Percentiles rank a stretch among this genome's conserved stretches.
Evolutionary conservation across 2,329 filamentous ascomycete species (phyloP).

Genomic region (Alternaria sp.): DNA sequence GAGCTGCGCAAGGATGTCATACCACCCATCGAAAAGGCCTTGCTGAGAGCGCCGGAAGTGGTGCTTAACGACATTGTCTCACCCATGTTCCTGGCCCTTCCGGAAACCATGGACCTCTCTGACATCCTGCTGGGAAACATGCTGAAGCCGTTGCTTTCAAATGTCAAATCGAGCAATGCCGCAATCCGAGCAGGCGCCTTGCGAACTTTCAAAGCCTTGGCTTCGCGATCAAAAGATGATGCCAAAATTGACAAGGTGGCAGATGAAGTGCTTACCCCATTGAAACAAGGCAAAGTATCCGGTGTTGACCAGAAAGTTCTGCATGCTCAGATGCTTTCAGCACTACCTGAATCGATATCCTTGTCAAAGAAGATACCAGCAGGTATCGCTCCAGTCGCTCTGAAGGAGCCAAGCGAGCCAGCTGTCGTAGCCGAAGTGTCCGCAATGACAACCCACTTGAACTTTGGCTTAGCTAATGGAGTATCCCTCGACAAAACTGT

Average conservation of each 20-base stretch:
- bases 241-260: conserved; percentile 71
- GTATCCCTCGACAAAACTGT: conserved; percentile 71
- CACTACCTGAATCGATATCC: conserved; percentile 61
- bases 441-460: conserved; percentile 72
- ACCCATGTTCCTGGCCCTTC: conserved; percentile 75
- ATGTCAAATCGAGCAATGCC: conserved; percentile 88
- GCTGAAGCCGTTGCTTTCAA: conserved; percentile 87
- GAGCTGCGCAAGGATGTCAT: conserved; percentile 80
- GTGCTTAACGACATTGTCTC: conserved; percentile 82
- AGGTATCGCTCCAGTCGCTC: conserved; percentile 72
- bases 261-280: conserved; percentile 78
- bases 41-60: conserved; percentile 89
- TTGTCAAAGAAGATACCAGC: conserved; percentile 73
- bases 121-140: conserved; percentile 75
- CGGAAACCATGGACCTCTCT: conserved; percentile 78
- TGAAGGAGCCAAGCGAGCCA: conserved; percentile 88
- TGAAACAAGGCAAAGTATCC: conserved; percentile 85
- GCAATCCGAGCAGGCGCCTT: conserved; percentile 79
- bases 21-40: conserved; percentile 84
- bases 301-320: conserved; percentile 84
- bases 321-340: conserved; percentile 81
- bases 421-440: conserved; percentile 80
- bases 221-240: conserved; percentile 67
- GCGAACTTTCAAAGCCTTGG: conserved; percentile 76
- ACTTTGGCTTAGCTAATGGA: conserved; percentile 68